These are phyloP conservation scores for Colletotrichum lentis DNA, from an alignment of 2,329 filamentous ascomycete species.

Conservation along the genomic window DNA sequence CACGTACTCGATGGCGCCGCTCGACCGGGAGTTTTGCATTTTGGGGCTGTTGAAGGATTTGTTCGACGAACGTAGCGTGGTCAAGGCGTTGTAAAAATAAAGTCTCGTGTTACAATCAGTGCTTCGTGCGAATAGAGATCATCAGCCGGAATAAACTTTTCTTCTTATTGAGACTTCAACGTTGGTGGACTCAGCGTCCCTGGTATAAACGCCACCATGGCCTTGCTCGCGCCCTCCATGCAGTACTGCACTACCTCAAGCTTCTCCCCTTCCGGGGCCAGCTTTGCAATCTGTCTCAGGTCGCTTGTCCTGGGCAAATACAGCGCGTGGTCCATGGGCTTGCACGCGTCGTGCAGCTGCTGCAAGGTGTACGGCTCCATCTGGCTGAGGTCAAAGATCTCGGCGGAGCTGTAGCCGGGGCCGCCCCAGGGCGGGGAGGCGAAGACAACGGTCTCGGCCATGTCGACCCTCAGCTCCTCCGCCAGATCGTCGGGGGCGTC, in stretches of 20 bases:
- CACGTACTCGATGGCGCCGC: conserved; percentile 81
- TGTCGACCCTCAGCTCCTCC: conserved; percentile 52
- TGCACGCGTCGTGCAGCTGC: conserved; percentile 70
- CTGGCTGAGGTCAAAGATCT: conserved; percentile 81
- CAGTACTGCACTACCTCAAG: conserved; percentile 88
- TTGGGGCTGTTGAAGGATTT: conserved; percentile 74
- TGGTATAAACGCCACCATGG: conserved; percentile 70
- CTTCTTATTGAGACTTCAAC: neutral
- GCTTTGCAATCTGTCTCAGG: conserved; percentile 75
- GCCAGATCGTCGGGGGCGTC: conserved; percentile 50
- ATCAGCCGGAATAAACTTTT: conserved; percentile 1
- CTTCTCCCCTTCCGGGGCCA: conserved; percentile 61
- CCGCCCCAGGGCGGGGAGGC: conserved; percentile 70
- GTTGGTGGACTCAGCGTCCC: conserved; percentile 37
- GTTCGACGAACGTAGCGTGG: conserved; percentile 79
- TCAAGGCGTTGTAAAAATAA: conserved; percentile 61
- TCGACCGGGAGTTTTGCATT: conserved; percentile 72
- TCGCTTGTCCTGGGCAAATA: conserved; percentile 89
- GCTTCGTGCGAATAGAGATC: neutral
- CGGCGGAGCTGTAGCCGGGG: conserved; percentile 62
- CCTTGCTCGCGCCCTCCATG: conserved; percentile 88
- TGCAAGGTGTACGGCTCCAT: conserved; percentile 88
- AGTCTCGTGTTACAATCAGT: conserved; percentile 1
- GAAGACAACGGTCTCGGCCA: conserved; percentile 58
- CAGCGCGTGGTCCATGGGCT: conserved; percentile 69